A percentile compares a stretch with the other conserved stretches of the same genome.
Conservation (phyloP, 345 rosid genomes). For the Eucalyptus rudis region DNA sequence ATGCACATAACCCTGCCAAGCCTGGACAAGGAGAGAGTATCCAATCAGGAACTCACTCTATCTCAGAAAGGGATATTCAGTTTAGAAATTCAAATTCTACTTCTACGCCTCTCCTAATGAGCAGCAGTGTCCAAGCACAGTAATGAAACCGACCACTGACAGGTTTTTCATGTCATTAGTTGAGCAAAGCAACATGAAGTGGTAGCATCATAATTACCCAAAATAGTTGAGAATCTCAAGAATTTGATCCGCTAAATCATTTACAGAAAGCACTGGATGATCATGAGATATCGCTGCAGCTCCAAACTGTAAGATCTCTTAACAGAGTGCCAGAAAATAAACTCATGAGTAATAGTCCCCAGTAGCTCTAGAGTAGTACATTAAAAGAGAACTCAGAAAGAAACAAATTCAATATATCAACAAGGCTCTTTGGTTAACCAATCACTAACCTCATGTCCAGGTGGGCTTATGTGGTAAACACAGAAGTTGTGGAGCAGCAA, state of each 20-base stretch:
- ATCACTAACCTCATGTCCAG: constrained; percentile 83
- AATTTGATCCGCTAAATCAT: constrained; percentile 76
- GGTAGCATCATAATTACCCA: constrained; percentile 26
- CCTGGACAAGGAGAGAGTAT: constrained; percentile 13
- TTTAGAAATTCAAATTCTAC: neutral
- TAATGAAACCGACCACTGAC: neutral
- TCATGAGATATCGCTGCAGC: constrained; percentile 48
- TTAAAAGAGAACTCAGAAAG: neutral
- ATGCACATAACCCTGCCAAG: constrained; percentile 86
- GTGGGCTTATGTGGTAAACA: constrained; percentile 89
- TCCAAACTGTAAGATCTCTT: constrained; percentile 90
- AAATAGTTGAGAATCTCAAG: constrained; percentile 78
- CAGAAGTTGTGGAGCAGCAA: constrained; percentile 87
- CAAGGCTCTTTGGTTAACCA: constrained; percentile 3
- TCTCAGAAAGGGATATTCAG: neutral
- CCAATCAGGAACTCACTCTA: neutral
- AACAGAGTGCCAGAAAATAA: constrained; percentile 14
- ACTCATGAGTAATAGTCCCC: constrained; percentile 15
- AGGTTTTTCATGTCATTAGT: neutral
- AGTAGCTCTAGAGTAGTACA: neutral
- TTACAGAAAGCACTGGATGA: constrained; percentile 42
- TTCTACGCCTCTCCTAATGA: neutral
- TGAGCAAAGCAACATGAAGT: neutral
- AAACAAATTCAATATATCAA: neutral
- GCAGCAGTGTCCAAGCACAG: neutral